These are phyloP conservation scores for Flammula alnicola DNA, from an alignment of 1,284 basidiomycete genomes.

Conservation along the genomic window DNA sequence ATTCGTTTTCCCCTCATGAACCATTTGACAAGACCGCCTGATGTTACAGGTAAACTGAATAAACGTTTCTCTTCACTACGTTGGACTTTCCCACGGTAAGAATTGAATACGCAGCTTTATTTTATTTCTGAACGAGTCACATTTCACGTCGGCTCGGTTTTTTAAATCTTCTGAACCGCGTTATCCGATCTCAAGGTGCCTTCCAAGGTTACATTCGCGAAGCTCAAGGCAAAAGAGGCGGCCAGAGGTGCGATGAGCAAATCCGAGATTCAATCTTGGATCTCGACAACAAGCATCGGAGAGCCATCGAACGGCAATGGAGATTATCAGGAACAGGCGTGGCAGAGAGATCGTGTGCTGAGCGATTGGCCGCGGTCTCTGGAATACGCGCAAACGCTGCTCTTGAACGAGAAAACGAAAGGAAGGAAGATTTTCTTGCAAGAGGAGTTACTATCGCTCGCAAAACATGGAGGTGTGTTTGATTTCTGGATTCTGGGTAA, in stretches of 20 bases:
- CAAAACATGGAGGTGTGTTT: slow-evolving; percentile 64
- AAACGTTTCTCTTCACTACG: not conserved
- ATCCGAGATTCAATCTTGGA: slow-evolving; percentile 48
- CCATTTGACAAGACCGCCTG: too few species aligned
- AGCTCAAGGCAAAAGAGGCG: slow-evolving; percentile 41
- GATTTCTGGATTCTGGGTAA: slow-evolving; percentile 14
- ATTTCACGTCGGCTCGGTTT: too few species aligned
- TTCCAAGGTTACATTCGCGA: slow-evolving; percentile 37
- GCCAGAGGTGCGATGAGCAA: slow-evolving; percentile 37
- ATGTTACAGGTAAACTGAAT: too few species aligned
- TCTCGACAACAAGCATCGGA: slow-evolving; percentile 35
- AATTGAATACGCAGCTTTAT: slow-evolving; percentile 1
- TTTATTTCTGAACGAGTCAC: too few species aligned
- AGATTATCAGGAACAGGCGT: slow-evolving; percentile 31
- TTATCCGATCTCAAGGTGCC: slow-evolving; percentile 34
- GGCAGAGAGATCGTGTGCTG: slow-evolving; percentile 56
- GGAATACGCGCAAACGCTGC: slow-evolving; percentile 50
- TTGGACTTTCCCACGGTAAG: slow-evolving; percentile 16
- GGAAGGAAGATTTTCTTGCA: slow-evolving; percentile 60
- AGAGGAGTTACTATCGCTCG: slow-evolving; percentile 63
- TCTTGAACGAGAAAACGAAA: slow-evolving; percentile 60
- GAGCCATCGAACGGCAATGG: slow-evolving; percentile 28
- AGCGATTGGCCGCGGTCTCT: slow-evolving; percentile 62
- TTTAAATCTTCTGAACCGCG: not conserved
- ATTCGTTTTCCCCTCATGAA: too few species aligned